Evolutionary conservation across 164 flowering plant genomes (phyloP).

Genomic region (Vitis rotundifolia): DNA sequence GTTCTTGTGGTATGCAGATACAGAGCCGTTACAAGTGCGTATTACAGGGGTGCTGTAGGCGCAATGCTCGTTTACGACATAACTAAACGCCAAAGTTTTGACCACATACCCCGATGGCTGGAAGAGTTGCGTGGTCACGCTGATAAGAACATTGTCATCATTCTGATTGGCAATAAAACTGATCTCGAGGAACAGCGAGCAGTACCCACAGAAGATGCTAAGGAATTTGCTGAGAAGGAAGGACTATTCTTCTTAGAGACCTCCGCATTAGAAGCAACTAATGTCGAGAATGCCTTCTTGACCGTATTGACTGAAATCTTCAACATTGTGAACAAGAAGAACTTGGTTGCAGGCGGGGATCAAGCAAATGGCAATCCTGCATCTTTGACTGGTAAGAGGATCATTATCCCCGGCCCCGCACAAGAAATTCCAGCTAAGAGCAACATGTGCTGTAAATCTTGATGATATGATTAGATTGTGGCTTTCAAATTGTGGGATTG

Average conservation of each 20-base stretch:
- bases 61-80: conserved; percentile 87
- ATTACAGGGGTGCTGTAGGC: conserved; percentile 87
- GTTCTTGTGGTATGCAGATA: conserved; percentile 42
- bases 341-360: conserved; percentile 52
- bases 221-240: conserved; percentile 79
- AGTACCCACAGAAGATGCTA: conserved; percentile 80
- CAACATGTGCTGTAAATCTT: conserved; percentile 51
- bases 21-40: conserved; percentile 86
- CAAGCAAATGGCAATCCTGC: conserved; percentile 50
- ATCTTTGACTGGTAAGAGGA: conserved; percentile 62
- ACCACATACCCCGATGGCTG: conserved; percentile 87
- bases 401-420: conserved; percentile 68
- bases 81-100: conserved; percentile 75
- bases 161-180: conserved; percentile 68
- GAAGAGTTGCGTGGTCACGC: conserved; percentile 86
- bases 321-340: conserved; percentile 74
- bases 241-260: conserved; percentile 85
- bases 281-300: conserved; percentile 67
- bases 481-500: not conserved
- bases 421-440: conserved; percentile 66
- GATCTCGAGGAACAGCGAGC: conserved; percentile 75
- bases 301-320: conserved; percentile 79
- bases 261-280: conserved; percentile 74
- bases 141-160: conserved; percentile 87
- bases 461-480: conserved; percentile 13